phyloP scores from a whole-genome alignment of 495 filamentous ascomycete species.

The Podospora anserina region DNA sequence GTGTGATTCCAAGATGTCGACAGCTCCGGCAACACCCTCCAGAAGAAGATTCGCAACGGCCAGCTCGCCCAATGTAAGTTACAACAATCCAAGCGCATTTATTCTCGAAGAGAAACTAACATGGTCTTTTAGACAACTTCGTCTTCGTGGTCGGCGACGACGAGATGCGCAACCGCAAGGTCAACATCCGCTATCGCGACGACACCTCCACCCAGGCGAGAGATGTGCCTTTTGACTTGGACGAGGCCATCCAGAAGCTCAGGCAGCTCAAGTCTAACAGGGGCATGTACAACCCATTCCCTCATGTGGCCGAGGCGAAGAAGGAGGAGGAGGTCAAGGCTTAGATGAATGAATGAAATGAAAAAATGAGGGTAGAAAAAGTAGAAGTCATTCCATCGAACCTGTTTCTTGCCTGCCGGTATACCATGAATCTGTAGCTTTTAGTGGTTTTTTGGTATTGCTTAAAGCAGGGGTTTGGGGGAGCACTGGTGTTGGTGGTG shows the following conservation, averaged over 20 bases:
- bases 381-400: neutral
- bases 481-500: neutral
- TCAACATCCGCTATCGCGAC: slow-evolving; percentile 90
- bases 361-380: neutral
- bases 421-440: neutral
- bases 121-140: slow-evolving; percentile 36
- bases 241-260: slow-evolving; percentile 76
- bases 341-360: slow-evolving; percentile 3
- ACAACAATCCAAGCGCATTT: neutral
- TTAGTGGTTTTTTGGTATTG: neutral
- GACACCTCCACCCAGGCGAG: slow-evolving; percentile 75
- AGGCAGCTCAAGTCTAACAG: slow-evolving; percentile 57
- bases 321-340: slow-evolving; percentile 10
- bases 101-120: slow-evolving; percentile 9
- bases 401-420: no score
- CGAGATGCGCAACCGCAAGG: slow-evolving; percentile 69
- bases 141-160: slow-evolving; percentile 70
- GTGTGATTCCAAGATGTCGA: slow-evolving; percentile 62
- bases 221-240: slow-evolving; percentile 63
- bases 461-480: neutral
- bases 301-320: slow-evolving; percentile 13
- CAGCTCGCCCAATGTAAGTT: slow-evolving; percentile 83
- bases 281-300: slow-evolving; percentile 39
- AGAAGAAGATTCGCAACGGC: slow-evolving; percentile 90
- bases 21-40: slow-evolving; percentile 83